Conservation (phyloP, 2,329 filamentous ascomycete species). For the Penicillium griseofulvum region DNA sequence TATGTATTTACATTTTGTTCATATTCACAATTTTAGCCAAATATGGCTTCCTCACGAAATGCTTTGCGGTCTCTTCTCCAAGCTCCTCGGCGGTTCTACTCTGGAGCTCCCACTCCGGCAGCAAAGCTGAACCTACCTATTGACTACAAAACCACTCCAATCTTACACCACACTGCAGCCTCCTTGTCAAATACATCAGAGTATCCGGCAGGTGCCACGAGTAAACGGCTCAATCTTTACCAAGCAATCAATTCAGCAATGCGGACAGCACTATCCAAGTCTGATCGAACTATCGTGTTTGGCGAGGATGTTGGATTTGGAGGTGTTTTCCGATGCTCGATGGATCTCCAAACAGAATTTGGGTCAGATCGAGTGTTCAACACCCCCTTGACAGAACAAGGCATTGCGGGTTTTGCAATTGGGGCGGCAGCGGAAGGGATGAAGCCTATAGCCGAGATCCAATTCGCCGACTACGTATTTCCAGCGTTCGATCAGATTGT, state of each 20-base stretch:
- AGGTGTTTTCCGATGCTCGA: constrained; percentile 91
- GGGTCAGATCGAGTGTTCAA: constrained; percentile 92
- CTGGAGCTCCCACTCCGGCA: constrained; percentile 44
- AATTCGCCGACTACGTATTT: constrained; percentile 93
- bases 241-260: constrained; percentile 91
- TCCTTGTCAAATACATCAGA: constrained; percentile 69
- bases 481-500: constrained; percentile 93
- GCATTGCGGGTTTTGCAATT: constrained; percentile 89
- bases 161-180: constrained; percentile 77
- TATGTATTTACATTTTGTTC: not conserved
- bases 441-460: constrained; percentile 89
- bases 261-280: constrained; percentile 73
- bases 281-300: constrained; percentile 86
- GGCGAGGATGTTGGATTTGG: constrained; percentile 97
- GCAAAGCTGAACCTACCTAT: constrained; percentile 76
- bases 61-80: constrained; percentile 17
- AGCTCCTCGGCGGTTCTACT: constrained; percentile 42
- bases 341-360: constrained; percentile 84
- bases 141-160: constrained; percentile 78
- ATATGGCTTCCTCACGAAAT: constrained; percentile 18
- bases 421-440: constrained; percentile 87
- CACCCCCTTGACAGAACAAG: constrained; percentile 90
- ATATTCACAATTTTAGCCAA: not conserved
- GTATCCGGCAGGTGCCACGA: constrained; percentile 68
- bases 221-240: constrained; percentile 88